Percentiles rank a stretch among this genome's conserved stretches.
phyloP scores from a whole-genome alignment of 768 basidiomycete species.

The Lactarius sp. region DNA sequence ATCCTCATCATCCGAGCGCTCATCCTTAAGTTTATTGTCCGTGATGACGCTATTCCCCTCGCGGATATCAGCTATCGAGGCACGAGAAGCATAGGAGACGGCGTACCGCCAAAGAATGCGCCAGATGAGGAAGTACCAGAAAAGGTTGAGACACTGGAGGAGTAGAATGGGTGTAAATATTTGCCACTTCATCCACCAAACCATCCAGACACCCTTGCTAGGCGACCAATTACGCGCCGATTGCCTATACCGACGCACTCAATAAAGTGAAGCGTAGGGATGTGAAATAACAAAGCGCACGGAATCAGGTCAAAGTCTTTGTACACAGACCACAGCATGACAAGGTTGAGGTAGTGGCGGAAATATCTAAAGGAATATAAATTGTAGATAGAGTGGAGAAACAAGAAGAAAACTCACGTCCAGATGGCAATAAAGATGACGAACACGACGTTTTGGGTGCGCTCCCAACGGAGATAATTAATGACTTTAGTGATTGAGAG shows the following conservation, averaged over 20 bases:
- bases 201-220: conserved; percentile 62
- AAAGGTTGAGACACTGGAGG: conserved; percentile 80
- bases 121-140: conserved; percentile 88
- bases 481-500: conserved; percentile 85
- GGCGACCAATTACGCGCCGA: conserved; percentile 53
- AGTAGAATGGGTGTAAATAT: conserved; percentile 70
- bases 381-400: background rate
- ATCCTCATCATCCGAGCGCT: conserved; percentile 76
- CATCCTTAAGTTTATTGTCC: conserved; percentile 51
- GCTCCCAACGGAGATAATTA: conserved; percentile 76
- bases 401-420: conserved; percentile 55
- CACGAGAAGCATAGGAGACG: background rate
- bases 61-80: conserved; percentile 1
- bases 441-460: conserved; percentile 59
- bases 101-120: conserved; percentile 71
- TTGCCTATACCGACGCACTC: conserved; percentile 37
- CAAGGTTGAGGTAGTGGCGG: conserved; percentile 86
- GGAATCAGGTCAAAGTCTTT: conserved; percentile 69
- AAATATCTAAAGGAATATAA: conserved; percentile 58
- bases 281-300: conserved; percentile 40
- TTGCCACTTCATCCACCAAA: conserved; percentile 76
- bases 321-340: conserved; percentile 87
- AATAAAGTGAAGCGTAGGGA: background rate
- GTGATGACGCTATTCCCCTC: conserved; percentile 45
- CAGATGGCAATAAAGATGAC: conserved; percentile 63